These are phyloP conservation scores for Talaromyces sp. DNA, from an alignment of 2,329 filamentous ascomycete genomes.

Conservation along the genomic window DNA sequence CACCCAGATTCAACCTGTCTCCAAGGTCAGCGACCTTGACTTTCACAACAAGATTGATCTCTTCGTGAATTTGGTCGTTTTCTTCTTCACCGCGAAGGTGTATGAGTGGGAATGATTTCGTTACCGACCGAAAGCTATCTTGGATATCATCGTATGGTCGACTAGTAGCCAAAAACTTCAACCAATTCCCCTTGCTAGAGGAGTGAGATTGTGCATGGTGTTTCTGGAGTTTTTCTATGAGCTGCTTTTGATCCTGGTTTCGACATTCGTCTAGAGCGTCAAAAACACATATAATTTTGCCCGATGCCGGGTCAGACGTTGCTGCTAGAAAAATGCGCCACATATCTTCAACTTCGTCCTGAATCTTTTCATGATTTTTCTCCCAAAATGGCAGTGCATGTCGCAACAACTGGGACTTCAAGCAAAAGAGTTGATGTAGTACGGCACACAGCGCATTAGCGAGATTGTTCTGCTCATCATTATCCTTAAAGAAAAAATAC, in stretches of 20 bases:
- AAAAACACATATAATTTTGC: conserved; percentile 32
- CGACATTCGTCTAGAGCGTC: conserved; percentile 41
- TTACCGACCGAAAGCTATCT: too few species aligned
- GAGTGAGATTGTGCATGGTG: conserved; percentile 13
- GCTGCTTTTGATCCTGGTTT: conserved; percentile 8
- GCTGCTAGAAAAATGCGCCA: conserved; percentile 24
- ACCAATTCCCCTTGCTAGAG: not conserved
- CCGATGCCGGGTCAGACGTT: conserved; percentile 5
- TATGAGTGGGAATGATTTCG: too few species aligned
- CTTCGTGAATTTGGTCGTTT: too few species aligned
- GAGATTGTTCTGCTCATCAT: conserved; percentile 28
- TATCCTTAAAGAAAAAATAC: conserved; percentile 45
- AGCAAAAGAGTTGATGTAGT: conserved; percentile 34
- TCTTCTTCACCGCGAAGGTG: too few species aligned
- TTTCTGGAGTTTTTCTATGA: conserved; percentile 19
- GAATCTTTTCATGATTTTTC: not conserved
- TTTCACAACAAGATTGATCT: too few species aligned
- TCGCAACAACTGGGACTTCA: not conserved
- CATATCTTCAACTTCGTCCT: conserved; percentile 18
- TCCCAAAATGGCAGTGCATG: not conserved
- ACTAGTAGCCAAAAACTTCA: conserved; percentile 33
- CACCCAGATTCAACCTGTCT: too few species aligned
- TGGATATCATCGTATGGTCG: conserved; percentile 18
- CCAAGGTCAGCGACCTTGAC: too few species aligned
- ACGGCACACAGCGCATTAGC: conserved; percentile 29